These are phyloP conservation scores for Spergularia marina DNA, from an alignment of 148 eudicot genomes.

Conservation along the genomic window DNA sequence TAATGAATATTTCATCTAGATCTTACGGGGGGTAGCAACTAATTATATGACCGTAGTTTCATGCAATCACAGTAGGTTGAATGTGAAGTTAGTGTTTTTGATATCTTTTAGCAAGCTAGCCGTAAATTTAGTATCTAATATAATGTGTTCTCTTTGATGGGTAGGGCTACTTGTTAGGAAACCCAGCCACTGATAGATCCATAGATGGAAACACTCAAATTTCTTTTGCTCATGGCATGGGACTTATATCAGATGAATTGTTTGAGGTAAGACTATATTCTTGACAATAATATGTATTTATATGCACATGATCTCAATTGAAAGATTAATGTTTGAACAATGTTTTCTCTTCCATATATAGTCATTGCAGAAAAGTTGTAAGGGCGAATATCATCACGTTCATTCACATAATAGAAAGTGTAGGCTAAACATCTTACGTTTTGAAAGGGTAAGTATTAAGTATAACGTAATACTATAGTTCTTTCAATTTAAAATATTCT, in stretches of 20 bases:
- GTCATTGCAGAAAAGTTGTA: slow-evolving; percentile 24
- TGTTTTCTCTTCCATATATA: not conserved
- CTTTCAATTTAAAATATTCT: not conserved
- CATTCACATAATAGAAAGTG: slow-evolving; percentile 10
- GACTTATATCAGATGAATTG: slow-evolving; percentile 32
- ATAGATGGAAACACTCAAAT: slow-evolving; percentile 17
- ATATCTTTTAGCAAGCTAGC: too few species aligned
- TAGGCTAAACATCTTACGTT: not conserved
- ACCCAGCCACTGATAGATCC: slow-evolving; percentile 25
- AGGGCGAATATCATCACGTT: slow-evolving; percentile 19
- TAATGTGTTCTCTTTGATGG: not conserved
- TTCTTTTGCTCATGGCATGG: slow-evolving; percentile 33
- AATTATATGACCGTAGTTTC: too few species aligned
- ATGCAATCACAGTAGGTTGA: too few species aligned
- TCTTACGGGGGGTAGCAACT: too few species aligned
- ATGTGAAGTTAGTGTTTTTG: too few species aligned
- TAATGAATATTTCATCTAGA: too few species aligned
- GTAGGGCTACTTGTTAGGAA: slow-evolving; percentile 40
- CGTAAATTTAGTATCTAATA: too few species aligned
- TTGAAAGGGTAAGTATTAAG: not conserved
- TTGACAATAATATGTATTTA: too few species aligned
- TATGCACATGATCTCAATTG: too few species aligned
- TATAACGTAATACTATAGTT: not conserved
- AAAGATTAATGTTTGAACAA: too few species aligned
- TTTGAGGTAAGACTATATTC: slow-evolving; percentile 21